These are phyloP conservation scores for Termitomyces sp. DNA, from an alignment of 768 basidiomycete species.

Conservation along the genomic window DNA sequence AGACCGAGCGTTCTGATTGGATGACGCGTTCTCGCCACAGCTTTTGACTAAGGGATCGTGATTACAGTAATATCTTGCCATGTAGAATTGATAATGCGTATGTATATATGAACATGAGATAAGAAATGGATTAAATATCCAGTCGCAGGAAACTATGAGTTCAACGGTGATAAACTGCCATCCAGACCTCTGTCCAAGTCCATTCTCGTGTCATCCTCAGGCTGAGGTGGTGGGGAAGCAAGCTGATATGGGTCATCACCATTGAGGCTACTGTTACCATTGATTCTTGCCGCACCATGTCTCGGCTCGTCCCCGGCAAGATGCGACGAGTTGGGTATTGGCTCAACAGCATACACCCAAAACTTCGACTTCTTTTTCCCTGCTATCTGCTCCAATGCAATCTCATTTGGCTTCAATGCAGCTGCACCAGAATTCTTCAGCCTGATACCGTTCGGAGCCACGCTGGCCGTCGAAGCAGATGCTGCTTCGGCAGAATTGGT, in stretches of 20 bases:
- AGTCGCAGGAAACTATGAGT: conserved; percentile 20
- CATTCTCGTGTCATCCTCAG: conserved; percentile 14
- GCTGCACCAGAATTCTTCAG: conserved; percentile 56
- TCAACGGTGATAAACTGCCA: conserved; percentile 38
- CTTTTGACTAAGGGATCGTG: not conserved
- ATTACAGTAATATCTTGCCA: not conserved
- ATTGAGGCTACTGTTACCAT: conserved; percentile 7
- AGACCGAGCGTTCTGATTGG: conserved; percentile 5
- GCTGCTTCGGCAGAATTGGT: conserved; percentile 42
- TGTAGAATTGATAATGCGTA: conserved; percentile 3
- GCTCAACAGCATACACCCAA: conserved; percentile 87
- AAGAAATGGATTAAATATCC: not conserved
- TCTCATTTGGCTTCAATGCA: conserved; percentile 64
- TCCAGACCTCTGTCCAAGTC: conserved; percentile 29
- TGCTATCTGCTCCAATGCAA: conserved; percentile 68
- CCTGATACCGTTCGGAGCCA: conserved; percentile 31
- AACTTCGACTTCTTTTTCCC: conserved; percentile 85
- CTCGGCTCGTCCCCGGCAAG: conserved; percentile 13
- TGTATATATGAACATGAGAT: conserved; percentile 4
- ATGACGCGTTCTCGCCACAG: not conserved
- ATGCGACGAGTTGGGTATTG: conserved; percentile 34
- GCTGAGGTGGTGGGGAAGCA: not conserved
- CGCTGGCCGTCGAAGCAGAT: conserved; percentile 23
- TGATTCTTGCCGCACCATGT: conserved; percentile 10
- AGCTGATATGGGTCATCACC: conserved; percentile 7